phyloP scores from a whole-genome alignment of 768 basidiomycete species.

The Infundibulicybe gibba region DNA sequence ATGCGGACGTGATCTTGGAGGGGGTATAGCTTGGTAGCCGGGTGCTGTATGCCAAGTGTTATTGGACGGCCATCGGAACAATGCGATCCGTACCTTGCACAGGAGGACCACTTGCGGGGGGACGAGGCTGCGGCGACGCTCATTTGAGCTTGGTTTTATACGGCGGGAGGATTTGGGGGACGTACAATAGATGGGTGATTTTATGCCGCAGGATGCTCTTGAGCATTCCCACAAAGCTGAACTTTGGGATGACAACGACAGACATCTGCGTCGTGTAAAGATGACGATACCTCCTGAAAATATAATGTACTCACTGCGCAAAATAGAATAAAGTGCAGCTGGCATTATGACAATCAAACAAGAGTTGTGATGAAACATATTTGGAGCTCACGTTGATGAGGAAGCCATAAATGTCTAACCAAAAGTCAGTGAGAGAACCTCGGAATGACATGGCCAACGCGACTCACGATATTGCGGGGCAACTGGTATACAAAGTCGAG shows the following conservation, averaged over 20 bases:
- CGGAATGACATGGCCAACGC: background rate
- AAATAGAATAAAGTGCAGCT: constrained; percentile 59
- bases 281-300: background rate
- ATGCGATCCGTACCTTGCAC: constrained; percentile 39
- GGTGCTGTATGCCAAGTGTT: constrained; percentile 34
- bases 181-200: constrained; percentile 52
- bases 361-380: background rate
- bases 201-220: constrained; percentile 57
- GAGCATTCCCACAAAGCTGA: constrained; percentile 59
- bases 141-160: background rate
- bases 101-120: constrained; percentile 55
- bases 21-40: constrained; percentile 46
- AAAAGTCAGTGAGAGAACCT: background rate
- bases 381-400: constrained; percentile 45
- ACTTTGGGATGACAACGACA: constrained; percentile 58
- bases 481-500: constrained; percentile 25
- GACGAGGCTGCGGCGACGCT: constrained; percentile 36
- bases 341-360: background rate
- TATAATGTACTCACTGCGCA: constrained; percentile 36
- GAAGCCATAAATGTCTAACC: constrained; percentile 61
- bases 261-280: constrained; percentile 33
- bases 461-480: constrained; percentile 59
- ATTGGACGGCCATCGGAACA: background rate
- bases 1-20: constrained; percentile 36
- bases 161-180: background rate